Conservation (phyloP, 257 asterid genomes). For the Solanum lignicaule region DNA sequence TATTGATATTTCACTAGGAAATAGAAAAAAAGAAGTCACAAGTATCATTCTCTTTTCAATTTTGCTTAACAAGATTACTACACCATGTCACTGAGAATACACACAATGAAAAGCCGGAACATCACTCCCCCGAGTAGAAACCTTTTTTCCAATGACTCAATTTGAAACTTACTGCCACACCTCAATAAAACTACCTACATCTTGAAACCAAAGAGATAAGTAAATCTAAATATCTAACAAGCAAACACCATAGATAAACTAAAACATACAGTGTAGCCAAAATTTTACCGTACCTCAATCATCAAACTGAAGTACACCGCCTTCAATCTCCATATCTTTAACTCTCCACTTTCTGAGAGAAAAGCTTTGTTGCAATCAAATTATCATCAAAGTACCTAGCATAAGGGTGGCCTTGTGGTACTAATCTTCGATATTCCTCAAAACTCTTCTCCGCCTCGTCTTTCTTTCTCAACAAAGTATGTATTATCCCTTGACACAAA, state of each 20-base stretch:
- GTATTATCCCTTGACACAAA: conserved; percentile 73
- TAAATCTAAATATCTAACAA: neutral
- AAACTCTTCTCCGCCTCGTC: conserved; percentile 71
- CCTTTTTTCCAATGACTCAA: neutral
- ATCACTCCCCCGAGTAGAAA: conserved; percentile 9
- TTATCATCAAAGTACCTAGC: conserved; percentile 67
- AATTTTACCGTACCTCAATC: neutral
- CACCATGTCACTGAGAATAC: neutral
- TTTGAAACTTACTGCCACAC: neutral
- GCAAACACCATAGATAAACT: neutral
- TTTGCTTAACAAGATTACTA: neutral
- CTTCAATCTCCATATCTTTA: conserved; percentile 24
- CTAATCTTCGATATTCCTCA: conserved; percentile 62
- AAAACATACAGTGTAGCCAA: neutral
- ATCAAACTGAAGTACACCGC: neutral
- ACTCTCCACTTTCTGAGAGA: conserved; percentile 60
- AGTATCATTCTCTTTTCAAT: too few species aligned
- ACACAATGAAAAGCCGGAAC: neutral
- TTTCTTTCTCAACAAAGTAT: conserved; percentile 56
- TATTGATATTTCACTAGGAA: neutral
- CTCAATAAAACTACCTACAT: neutral
- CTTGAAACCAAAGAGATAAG: neutral
- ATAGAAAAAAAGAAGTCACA: neutral
- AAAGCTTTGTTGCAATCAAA: conserved; percentile 69
- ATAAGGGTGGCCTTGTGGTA: conserved; percentile 80